Percentiles rank a stretch among this genome's conserved stretches.
Evolutionary conservation across 106 monocot genomes (phyloP).

Genomic region (Apostasia shenzhenica): DNA sequence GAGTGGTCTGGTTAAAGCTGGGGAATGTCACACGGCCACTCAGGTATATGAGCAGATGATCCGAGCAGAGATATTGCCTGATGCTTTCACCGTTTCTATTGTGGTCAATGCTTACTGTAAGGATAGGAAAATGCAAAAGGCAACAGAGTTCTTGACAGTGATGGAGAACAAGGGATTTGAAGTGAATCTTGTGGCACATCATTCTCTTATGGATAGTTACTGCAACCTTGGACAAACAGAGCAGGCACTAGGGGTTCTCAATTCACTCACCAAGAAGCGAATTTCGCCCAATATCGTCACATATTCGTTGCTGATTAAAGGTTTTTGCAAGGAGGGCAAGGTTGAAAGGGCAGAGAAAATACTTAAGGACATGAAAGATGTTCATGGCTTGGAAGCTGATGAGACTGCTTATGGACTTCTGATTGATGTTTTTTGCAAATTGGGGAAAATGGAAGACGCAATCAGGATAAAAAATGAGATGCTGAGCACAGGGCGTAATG

Average conservation of each 20-base stretch:
- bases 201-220: slow-evolving; percentile 67
- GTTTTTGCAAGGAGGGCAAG: slow-evolving; percentile 59
- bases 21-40: slow-evolving; percentile 24
- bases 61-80: slow-evolving; percentile 47
- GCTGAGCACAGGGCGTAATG: slow-evolving; percentile 34
- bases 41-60: slow-evolving; percentile 60
- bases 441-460: slow-evolving; percentile 69
- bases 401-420: slow-evolving; percentile 61
- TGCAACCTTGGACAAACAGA: slow-evolving; percentile 55
- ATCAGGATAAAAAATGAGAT: slow-evolving; percentile 55
- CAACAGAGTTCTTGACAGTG: slow-evolving; percentile 32
- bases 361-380: slow-evolving; percentile 45
- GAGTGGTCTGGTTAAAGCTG: slow-evolving; percentile 41
- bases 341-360: slow-evolving; percentile 57
- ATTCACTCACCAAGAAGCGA: slow-evolving; percentile 29
- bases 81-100: slow-evolving; percentile 68
- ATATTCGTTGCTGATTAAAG: slow-evolving; percentile 71
- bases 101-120: slow-evolving; percentile 77
- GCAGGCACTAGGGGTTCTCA: slow-evolving; percentile 44
- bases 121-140: slow-evolving; percentile 34
- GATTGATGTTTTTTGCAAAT: slow-evolving; percentile 52
- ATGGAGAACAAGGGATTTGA: slow-evolving; percentile 72
- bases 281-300: slow-evolving; percentile 54
- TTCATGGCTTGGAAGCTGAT: slow-evolving; percentile 32
- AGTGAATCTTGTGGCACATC: slow-evolving; percentile 58